Evolutionary conservation across 2,329 filamentous ascomycete genomes (phyloP), one percentile per base, ranked within the genome.

Genomic region (Fusarium domesticum): DNA sequence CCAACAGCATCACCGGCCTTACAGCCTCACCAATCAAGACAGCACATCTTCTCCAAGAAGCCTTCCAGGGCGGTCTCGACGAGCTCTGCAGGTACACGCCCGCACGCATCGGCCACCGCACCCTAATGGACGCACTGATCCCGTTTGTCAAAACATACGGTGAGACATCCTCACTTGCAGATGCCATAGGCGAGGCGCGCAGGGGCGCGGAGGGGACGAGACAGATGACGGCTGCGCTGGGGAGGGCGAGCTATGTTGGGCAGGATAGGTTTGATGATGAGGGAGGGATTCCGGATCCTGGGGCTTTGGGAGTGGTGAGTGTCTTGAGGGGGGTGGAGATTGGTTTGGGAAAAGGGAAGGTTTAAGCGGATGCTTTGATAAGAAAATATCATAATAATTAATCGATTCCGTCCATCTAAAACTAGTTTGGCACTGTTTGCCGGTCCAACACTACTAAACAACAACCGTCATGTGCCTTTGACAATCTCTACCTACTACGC

Each of bases 191-290:
- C 1, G 47, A 51, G 18, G 55, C 56, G 5, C 45, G 46, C 5
- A 47, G 38, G 18, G 56, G 84, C 2, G 78, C 84, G 15, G 80
- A 85, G 55, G 74, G 75, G 3, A 90, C 86, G 18, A 86, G 84
- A 66, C 77, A 77, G 23, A 88, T 90, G 85, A 81, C 83, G 60
- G 84, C 86, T 35, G 85, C 78, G 58, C 65, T 90, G 35, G 86
- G 86, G 18, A 71, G 86, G 42, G 79, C 83, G 6, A 85, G 89
- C n/a, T 90, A 90, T 62, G 81, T 90, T 39, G 85, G 83, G n/a
- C 78, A 82, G 50, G 78, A 71, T 68, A 81, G 81, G 23, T 87
- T 74, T 74, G 88, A 59, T 16, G 53, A 58, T 5, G 55, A 59
- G 47, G 56, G 53, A 2, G 56, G 56, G 11, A 58, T 59, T 16